Evolutionary conservation across 2,329 filamentous ascomycete genomes (phyloP), one percentile per base, ranked within the genome.

Genomic region (Ophiocordyceps australis): DNA sequence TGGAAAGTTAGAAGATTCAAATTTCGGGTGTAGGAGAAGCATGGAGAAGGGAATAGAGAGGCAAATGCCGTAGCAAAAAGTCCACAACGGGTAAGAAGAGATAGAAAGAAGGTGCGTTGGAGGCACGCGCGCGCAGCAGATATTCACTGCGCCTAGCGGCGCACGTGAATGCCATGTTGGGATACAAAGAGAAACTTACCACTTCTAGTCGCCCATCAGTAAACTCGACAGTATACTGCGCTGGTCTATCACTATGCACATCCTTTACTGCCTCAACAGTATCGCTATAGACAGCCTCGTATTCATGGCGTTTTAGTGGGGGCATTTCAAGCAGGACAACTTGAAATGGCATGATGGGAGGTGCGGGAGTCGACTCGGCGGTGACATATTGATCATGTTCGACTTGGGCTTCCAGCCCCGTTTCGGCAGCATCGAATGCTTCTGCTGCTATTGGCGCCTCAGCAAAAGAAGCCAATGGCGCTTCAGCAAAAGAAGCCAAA

Each of bases 171-270:
- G 21, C n/a, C 7, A 12, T 8, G 14, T 11, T 14, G 22, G 14
- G 4, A 23, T 5, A 15, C 5, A 14, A 7, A 11, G 17, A 7
- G 11, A 11, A 14, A 28, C 28, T 14, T 47, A 64, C 60, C 36
- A 49, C 30, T 28, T 59, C 48, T 32, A 52, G 35, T 25, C 50
- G 46, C 14, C 58, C 59, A 34, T 63, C 59, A 17, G 51, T 50
- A 24, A 60, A 62, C 30, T 60, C 56, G 9, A 57, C 43, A 5
- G n/a, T n/a, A n/a, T n/a, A n/a, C n/a, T n/a, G n/a, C n/a, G n/a
- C n/a, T n/a, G n/a, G n/a, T n/a, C n/a, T n/a, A n/a, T n/a, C n/a
- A n/a, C n/a, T n/a, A n/a, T n/a, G n/a, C n/a, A n/a, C n/a, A n/a
- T n/a, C n/a, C n/a, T n/a, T n/a, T n/a, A n/a, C 35, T 4, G 35